Base-by-base conservation (phyloP, 805 yeast genomes). In the Wickerhamiella kazuoi region DNA sequence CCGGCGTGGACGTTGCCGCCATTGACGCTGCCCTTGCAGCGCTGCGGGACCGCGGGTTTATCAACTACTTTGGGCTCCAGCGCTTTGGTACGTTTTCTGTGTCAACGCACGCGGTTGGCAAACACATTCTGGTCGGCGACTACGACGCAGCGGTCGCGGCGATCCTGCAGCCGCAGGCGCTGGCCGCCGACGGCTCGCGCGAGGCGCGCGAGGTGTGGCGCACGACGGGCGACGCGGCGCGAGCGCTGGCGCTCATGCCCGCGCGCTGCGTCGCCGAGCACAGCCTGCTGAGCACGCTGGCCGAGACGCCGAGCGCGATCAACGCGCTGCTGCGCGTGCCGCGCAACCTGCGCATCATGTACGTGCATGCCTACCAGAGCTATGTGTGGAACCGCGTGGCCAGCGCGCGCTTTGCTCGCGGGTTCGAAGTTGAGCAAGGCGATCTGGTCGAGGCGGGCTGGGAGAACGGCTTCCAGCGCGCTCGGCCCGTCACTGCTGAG, bases 61-160 rank as follows among this genome's bases (percentile, higher is more conserved):
- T 90, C 46, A 90, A 90, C 57, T 90, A 90, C 54, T 90, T 71
- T 56, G 99, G 99, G n/a, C 78, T 90, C 86, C 99, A 90, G 63
- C 67, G 99, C 53, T 90, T 90, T 56, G 99, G 99, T 21, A 86
- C 98, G 0, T 87, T 83, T 53, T 80, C 95, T 11, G 68, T 84
- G 21, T 82, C 97, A 2, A 86, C 98, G 0, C 96, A 90, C 57
- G 70, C 68, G 23, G 66, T 86, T 39, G 99, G 99, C 36, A 72
- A 71, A 44, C 68, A 68, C 44, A 64, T 87, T 21, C 61, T 90
- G 37, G 65, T 72, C 36, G 72, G 71, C 28, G 74, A 84, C 41
- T 90, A 93, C 84, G 69, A 78, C 49, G 67, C 64, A 13, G 95
- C 93, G 1, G 87, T 68, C 4, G 79, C 81, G 40, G 61, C 86